These are phyloP conservation scores for Paraphaeosphaeria minitans DNA, from an alignment of 2,329 filamentous ascomycete species.

Conservation along the genomic window DNA sequence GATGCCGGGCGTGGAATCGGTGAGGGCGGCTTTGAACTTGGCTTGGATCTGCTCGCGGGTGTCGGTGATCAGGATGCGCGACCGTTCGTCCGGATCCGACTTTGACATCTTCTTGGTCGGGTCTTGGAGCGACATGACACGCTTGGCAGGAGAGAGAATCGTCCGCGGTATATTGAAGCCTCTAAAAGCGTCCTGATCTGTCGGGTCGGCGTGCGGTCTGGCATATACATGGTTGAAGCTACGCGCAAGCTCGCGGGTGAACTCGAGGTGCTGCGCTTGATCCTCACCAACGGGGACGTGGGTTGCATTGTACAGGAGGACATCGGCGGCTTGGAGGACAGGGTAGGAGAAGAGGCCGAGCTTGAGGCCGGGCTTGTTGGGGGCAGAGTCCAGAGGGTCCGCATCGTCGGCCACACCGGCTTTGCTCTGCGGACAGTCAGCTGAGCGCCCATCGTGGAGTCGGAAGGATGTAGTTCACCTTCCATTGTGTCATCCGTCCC, in stretches of 20 bases:
- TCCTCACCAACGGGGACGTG: slow-evolving; percentile 98
- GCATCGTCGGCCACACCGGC: slow-evolving; percentile 66
- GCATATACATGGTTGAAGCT: slow-evolving; percentile 81
- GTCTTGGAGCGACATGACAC: slow-evolving; percentile 86
- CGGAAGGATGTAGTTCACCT: slow-evolving; percentile 60
- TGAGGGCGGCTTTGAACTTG: slow-evolving; percentile 76
- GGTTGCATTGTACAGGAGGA: slow-evolving; percentile 82
- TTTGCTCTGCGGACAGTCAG: slow-evolving; percentile 60
- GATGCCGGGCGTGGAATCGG: slow-evolving; percentile 72
- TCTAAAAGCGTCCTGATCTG: not conserved
- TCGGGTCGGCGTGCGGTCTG: slow-evolving; percentile 19
- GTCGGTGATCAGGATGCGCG: slow-evolving; percentile 84
- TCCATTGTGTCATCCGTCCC: slow-evolving; percentile 99
- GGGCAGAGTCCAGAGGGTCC: slow-evolving; percentile 59
- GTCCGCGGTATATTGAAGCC: slow-evolving; percentile 32
- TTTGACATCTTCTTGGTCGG: slow-evolving; percentile 94
- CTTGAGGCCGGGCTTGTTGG: slow-evolving; percentile 67
- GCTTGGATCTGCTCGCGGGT: slow-evolving; percentile 63
- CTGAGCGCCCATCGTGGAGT: not conserved
- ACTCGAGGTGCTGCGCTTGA: slow-evolving; percentile 92
- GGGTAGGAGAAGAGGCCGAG: slow-evolving; percentile 95
- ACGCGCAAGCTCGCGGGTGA: slow-evolving; percentile 81
- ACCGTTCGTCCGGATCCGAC: slow-evolving; percentile 72
- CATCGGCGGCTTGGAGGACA: slow-evolving; percentile 92
- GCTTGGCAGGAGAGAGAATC: slow-evolving; percentile 65